Evolutionary conservation across 768 basidiomycete genomes (phyloP), one percentile per base, ranked within the genome.

Genomic region (Trametes cinnabarina): DNA sequence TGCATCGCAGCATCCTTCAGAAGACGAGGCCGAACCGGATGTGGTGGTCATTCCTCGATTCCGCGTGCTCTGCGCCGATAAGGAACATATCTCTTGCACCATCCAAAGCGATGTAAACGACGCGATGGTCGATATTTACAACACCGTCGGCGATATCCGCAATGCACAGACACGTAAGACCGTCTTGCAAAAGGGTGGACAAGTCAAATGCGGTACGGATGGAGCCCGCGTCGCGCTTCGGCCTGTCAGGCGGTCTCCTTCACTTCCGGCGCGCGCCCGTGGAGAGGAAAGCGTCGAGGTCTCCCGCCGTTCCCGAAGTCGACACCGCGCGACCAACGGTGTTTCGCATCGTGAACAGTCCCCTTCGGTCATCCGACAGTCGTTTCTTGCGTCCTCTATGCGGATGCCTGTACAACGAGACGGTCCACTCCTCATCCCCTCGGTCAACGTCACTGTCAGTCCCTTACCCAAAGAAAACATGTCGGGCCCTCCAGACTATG

Each of bases 21-120:
- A 68, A 22, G 47, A 43, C 32, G 69, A 69, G 15, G 57, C 63
- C n/a, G 79, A 79, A 53, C 70, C 74, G 9, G 77, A 81, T 39
- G 79, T 82, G n/a, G 71, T 90, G 41, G 72, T 81, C 39, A 67
- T 92, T 23, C 90, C 90, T 3, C 78, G 80, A 14, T 89, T 92
- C 65, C 83, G 81, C 17, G 80, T 91, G 15, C 77, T 89, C 15
- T 81, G 85, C 10, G 82, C 86, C 2, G 85, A 92, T 64, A 72
- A 75, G 8, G 87, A 92, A 68, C 75, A 76, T 12, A 79, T 81
- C 11, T 74, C 82, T 1, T 82, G 79, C 34, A 72, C 79, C n/a
- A 74, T 90, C 57, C 79, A 80, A 40, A 88, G 88, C 65, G 85
- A 84, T 57, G 72, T 79, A 3, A 78, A 82, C 25, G 72, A 71